A percentile compares a stretch with the other conserved stretches of the same genome.
Conservation (phyloP, 2,329 filamentous ascomycete genomes). For the Ophiosphaerella narmari region DNA sequence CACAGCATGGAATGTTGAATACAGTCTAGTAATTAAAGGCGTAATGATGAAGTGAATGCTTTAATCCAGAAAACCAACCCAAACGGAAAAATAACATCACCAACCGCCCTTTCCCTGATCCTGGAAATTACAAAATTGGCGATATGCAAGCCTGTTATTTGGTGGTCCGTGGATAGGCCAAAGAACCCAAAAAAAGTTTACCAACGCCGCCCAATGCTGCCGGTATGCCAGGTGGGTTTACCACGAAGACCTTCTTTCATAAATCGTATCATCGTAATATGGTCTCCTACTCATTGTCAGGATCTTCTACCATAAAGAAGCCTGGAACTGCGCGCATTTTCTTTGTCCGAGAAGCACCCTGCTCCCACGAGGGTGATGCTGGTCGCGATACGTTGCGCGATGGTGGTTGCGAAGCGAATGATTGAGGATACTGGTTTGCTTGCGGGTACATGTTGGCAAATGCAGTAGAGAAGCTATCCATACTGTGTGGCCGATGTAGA, state of each 20-base stretch:
- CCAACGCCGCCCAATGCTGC: conserved; percentile 20
- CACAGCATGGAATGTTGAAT: conserved; percentile 8
- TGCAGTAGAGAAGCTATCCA: conserved; percentile 26
- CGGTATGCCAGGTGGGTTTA: conserved; percentile 8
- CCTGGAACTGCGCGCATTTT: conserved; percentile 24
- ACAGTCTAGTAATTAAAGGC: conserved; percentile 25
- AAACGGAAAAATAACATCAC: not conserved
- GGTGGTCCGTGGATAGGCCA: not conserved
- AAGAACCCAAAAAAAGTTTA: conserved; percentile 3
- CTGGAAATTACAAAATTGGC: not conserved
- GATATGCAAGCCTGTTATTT: conserved; percentile 3
- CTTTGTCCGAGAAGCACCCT: conserved; percentile 24
- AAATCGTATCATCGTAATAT: conserved; percentile 22
- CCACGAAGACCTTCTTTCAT: conserved; percentile 13
- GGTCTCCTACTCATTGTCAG: conserved; percentile 16
- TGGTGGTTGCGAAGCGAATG: conserved; percentile 31
- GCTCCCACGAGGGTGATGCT: conserved; percentile 37
- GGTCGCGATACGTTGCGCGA: conserved; percentile 30
- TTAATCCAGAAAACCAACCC: conserved; percentile 1
- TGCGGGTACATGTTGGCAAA: conserved; percentile 19
- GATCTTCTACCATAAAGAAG: conserved; percentile 23
- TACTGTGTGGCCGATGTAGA: conserved; percentile 30
- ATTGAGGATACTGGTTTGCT: conserved; percentile 25
- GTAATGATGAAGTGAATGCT: conserved; percentile 12
- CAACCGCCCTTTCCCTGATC: not conserved